A percentile compares a stretch with the other conserved stretches of the same genome.
Conservation (phyloP, 257 asterid species). For the Solanum etuberosum region DNA sequence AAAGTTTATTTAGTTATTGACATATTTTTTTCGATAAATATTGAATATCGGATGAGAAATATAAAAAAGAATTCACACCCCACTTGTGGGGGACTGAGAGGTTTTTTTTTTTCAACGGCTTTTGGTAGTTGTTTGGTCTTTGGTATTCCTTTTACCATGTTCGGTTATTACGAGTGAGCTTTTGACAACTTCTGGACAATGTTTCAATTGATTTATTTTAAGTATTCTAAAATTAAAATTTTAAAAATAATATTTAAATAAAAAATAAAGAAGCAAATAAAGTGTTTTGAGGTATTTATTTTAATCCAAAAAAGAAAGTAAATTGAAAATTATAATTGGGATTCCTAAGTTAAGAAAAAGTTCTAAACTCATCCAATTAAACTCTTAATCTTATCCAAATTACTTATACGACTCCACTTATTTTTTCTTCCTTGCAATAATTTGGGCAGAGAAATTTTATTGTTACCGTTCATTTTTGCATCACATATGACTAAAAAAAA, state of each 20-base stretch:
- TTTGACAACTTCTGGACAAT: neutral
- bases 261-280: too few species aligned
- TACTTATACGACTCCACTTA: neutral
- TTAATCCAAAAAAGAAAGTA: too few species aligned
- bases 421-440: neutral
- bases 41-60: neutral
- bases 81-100: neutral
- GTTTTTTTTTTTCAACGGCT: neutral
- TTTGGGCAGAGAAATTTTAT: neutral
- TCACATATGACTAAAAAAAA: neutral
- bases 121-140: neutral
- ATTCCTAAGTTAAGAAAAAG: too few species aligned
- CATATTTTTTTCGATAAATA: fast-evolving
- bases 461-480: neutral
- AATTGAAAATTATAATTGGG: too few species aligned
- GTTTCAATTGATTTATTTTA: neutral
- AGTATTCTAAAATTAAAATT: too few species aligned
- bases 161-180: neutral
- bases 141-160: neutral
- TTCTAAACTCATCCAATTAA: too few species aligned
- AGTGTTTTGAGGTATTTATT: too few species aligned
- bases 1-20: too few species aligned
- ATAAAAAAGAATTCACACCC: neutral
- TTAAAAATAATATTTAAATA: too few species aligned
- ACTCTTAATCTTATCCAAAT: neutral